Conservation (phyloP, 805 yeast genomes). For the Danielia oregonensis region DNA sequence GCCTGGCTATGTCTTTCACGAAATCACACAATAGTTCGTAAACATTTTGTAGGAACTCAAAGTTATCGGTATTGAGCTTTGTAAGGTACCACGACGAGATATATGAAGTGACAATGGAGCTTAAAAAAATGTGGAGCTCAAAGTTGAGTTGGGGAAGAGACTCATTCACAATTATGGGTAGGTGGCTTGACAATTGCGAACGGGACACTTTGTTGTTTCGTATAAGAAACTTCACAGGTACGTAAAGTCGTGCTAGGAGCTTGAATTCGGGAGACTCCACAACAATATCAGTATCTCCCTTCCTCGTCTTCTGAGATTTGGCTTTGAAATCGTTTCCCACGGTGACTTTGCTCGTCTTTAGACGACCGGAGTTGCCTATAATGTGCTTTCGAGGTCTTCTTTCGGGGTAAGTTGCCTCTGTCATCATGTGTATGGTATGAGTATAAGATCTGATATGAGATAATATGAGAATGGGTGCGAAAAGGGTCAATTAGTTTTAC, state of each 20-base stretch:
- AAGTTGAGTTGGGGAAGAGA: constrained; percentile 24
- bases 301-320: constrained; percentile 5
- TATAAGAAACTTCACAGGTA: constrained; percentile 31
- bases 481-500: no score
- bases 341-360: constrained; percentile 12
- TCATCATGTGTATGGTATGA: no score
- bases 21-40: constrained; percentile 12
- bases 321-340: constrained; percentile 5
- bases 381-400: constrained; percentile 2
- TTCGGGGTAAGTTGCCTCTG: background rate
- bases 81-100: constrained; percentile 17
- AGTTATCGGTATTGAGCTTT: constrained; percentile 16
- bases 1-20: constrained; percentile 9
- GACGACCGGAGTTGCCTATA: constrained; percentile 1
- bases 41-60: constrained; percentile 11
- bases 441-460: no score
- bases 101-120: constrained; percentile 20
- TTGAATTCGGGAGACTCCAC: constrained; percentile 46
- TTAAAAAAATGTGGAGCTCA: constrained; percentile 35
- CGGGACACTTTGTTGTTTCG: constrained; percentile 25
- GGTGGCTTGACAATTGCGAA: constrained; percentile 22
- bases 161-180: constrained; percentile 27
- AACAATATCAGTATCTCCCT: constrained; percentile 28
- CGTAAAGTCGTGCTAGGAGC: constrained; percentile 30
- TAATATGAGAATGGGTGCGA: no score